Conservation (phyloP, 176 grass and related monocot genomes). For the Zea luxurians region DNA sequence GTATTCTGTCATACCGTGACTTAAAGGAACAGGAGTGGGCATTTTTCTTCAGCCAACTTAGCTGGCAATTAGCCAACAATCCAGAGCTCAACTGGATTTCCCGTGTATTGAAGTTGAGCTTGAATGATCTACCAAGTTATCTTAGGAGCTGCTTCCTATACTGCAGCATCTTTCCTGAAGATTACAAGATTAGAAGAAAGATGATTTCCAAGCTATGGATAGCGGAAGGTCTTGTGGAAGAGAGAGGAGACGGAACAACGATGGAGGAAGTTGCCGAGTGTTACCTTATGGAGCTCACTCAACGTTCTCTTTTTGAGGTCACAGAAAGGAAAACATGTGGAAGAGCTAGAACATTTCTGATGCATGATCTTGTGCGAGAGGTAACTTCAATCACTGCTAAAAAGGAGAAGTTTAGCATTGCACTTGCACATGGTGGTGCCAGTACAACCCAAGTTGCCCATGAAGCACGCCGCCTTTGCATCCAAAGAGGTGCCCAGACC, state of each 20-base stretch:
- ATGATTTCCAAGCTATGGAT: conserved; percentile 34
- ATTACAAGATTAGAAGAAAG: conserved; percentile 30
- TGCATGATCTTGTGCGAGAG: conserved; percentile 51
- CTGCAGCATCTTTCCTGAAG: conserved; percentile 45
- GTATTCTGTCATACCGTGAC: conserved; percentile 29
- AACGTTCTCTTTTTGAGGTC: conserved; percentile 35
- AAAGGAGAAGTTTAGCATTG: conserved; percentile 30
- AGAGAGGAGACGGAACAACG: conserved; percentile 36
- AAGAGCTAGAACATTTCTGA: conserved; percentile 22
- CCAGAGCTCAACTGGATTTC: conserved; percentile 28
- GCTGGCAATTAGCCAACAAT: conserved; percentile 46
- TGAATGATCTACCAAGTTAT: conserved; percentile 41
- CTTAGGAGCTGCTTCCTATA: conserved; percentile 45
- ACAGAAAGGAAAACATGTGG: conserved; percentile 28
- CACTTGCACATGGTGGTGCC: not conserved
- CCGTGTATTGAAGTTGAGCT: conserved; percentile 33
- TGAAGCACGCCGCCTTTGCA: conserved; percentile 12
- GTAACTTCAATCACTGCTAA: not conserved
- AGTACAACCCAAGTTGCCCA: not conserved
- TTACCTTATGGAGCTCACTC: conserved; percentile 37
- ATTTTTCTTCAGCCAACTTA: conserved; percentile 35
- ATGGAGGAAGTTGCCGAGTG: conserved; percentile 41
- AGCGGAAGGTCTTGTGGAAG: conserved; percentile 43
- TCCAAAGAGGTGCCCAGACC: conserved; percentile 17
- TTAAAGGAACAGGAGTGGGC: conserved; percentile 31